Percentiles rank a stretch among this genome's conserved stretches.
These are phyloP conservation scores for Salinomyces thailandicus DNA, from an alignment of 2,329 filamentous ascomycete genomes.

Conservation along the genomic window DNA sequence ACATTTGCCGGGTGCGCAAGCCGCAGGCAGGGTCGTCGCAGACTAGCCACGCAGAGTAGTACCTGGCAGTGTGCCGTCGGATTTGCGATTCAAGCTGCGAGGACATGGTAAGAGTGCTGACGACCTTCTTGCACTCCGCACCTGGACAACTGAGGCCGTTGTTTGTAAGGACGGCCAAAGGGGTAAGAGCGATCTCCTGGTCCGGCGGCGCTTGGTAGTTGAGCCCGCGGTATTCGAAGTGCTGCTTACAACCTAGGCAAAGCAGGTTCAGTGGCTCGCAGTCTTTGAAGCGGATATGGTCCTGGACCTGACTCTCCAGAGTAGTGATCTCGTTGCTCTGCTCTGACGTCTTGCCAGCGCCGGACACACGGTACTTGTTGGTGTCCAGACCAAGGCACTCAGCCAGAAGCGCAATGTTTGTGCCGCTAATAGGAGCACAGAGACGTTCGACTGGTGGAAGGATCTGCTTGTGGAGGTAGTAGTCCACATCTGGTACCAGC, in stretches of 20 bases:
- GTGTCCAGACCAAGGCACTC: slow-evolving; percentile 90
- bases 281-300: slow-evolving; percentile 77
- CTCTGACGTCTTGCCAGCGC: slow-evolving; percentile 40
- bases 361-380: slow-evolving; percentile 67
- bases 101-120: slow-evolving; percentile 63
- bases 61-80: slow-evolving; percentile 63
- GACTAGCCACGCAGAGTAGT: slow-evolving; percentile 86
- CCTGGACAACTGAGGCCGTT: slow-evolving; percentile 63
- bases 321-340: slow-evolving; percentile 68
- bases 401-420: slow-evolving; percentile 78
- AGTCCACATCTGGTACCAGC: slow-evolving; percentile 84
- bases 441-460: slow-evolving; percentile 95
- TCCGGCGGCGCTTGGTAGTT: slow-evolving; percentile 25
- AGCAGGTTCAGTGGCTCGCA: slow-evolving; percentile 65
- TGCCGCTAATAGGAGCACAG: slow-evolving; percentile 89
- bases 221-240: slow-evolving; percentile 68
- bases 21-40: slow-evolving; percentile 86
- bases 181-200: slow-evolving; percentile 23
- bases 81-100: slow-evolving; percentile 83
- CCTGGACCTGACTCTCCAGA: slow-evolving; percentile 87
- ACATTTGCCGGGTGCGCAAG: slow-evolving; percentile 80
- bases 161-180: slow-evolving; percentile 53
- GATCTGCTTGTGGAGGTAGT: slow-evolving; percentile 96
- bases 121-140: slow-evolving; percentile 49
- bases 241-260: slow-evolving; percentile 68